phyloP scores from a whole-genome alignment of 2,329 filamentous ascomycete genomes.

The Fonsecaea multimorphosa region DNA sequence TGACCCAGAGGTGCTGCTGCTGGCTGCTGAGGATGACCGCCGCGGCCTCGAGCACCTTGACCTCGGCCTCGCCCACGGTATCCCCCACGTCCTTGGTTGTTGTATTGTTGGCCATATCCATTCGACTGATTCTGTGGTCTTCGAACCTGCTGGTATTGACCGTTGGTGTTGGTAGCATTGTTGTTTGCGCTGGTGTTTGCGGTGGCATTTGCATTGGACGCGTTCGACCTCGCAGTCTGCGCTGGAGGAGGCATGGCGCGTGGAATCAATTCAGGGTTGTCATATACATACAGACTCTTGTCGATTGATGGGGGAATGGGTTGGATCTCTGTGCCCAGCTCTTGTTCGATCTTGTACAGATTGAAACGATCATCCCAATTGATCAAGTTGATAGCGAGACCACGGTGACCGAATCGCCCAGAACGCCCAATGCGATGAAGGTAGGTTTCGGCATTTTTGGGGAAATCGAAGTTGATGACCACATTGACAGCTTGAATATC shows the following conservation, averaged over 20 bases:
- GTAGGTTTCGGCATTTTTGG: constrained; percentile 98
- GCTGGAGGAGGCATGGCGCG: constrained; percentile 64
- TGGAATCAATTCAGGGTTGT: constrained; percentile 92
- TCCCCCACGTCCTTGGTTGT: constrained; percentile 47
- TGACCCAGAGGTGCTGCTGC: constrained; percentile 26
- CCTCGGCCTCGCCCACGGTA: constrained; percentile 53
- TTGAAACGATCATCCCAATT: constrained; percentile 99
- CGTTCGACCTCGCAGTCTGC: constrained; percentile 35
- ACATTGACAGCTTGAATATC: constrained; percentile 99
- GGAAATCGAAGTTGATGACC: constrained; percentile 99
- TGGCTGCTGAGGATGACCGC: constrained; percentile 30
- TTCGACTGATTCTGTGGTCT: constrained; percentile 33
- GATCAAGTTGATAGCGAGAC: constrained; percentile 97
- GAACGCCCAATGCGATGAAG: constrained; percentile 98
- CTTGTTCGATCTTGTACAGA: constrained; percentile 97
- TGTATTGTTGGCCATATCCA: constrained; percentile 40
- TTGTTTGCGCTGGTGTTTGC: constrained; percentile 7
- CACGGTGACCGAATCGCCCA: constrained; percentile 93
- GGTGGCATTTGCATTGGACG: constrained; percentile 14
- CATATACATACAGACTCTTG: constrained; percentile 98
- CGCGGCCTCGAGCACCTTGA: constrained; percentile 48
- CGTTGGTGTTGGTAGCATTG: constrained; percentile 18
- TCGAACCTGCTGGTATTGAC: constrained; percentile 31
- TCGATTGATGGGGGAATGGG: constrained; percentile 94
- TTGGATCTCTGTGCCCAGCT: constrained; percentile 95